These are phyloP conservation scores for Nicotiana attenuata DNA, from an alignment of 257 asterid genomes.

Conservation along the genomic window DNA sequence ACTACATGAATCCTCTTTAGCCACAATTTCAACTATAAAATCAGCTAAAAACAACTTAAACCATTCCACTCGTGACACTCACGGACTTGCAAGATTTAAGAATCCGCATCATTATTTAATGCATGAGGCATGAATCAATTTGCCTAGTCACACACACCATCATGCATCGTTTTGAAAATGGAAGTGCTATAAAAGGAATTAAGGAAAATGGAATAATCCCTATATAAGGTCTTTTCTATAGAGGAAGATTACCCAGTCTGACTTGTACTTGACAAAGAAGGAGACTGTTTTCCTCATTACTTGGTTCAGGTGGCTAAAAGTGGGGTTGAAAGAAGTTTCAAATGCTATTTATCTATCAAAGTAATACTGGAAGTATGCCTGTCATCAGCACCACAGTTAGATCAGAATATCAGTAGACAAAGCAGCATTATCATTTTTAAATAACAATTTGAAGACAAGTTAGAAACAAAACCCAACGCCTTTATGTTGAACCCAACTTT, in stretches of 20 bases:
- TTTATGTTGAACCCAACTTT: background rate
- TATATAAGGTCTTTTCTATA: background rate
- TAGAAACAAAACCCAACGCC: background rate
- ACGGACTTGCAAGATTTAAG: background rate
- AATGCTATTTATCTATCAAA: background rate
- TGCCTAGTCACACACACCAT: too few relatives aligned
- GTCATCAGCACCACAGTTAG: background rate
- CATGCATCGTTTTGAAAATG: too few relatives aligned
- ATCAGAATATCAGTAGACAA: background rate
- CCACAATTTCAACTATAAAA: background rate
- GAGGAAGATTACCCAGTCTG: background rate
- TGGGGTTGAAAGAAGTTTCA: background rate
- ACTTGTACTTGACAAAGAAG: background rate
- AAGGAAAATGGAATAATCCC: too few relatives aligned
- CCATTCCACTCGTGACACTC: background rate
- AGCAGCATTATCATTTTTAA: background rate
- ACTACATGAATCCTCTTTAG: too few relatives aligned
- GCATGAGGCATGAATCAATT: too few relatives aligned
- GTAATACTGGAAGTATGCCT: background rate
- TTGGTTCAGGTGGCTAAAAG: background rate
- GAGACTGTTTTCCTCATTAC: background rate
- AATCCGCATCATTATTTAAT: background rate
- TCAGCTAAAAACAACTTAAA: background rate
- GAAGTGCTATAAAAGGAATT: too few relatives aligned
- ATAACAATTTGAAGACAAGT: slow-evolving; percentile 1